Percentiles rank a stretch among this genome's conserved stretches.
Evolutionary conservation across 345 rosid genomes (phyloP).

Genomic region (Kernera saxatilis): DNA sequence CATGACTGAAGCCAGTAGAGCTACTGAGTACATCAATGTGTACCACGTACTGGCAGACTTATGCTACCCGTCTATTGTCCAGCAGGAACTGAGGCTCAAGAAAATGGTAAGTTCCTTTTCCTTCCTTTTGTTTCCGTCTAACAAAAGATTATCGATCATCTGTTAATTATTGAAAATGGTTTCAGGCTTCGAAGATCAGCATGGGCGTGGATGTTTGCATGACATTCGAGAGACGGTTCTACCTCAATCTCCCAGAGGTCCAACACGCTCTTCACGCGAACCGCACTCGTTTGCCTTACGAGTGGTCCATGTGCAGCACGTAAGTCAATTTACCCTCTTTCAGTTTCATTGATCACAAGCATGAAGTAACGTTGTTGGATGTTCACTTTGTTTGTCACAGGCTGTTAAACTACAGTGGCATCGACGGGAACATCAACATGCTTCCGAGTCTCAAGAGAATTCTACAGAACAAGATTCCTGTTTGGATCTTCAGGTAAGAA

Average conservation of each 20-base stretch:
- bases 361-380: no score
- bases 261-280: conserved; percentile 83
- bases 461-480: conserved; percentile 50
- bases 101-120: conserved; percentile 41
- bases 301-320: conserved; percentile 74
- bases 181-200: conserved; percentile 66
- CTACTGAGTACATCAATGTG: conserved; percentile 44
- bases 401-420: conserved; percentile 45
- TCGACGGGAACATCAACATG: conserved; percentile 64
- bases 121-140: neutral
- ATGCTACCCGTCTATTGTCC: conserved; percentile 69
- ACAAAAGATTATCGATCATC: neutral
- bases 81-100: conserved; percentile 70
- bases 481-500: conserved; percentile 75
- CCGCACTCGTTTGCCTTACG: conserved; percentile 53
- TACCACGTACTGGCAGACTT: conserved; percentile 74
- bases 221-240: conserved; percentile 57
- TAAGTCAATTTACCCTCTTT: neutral
- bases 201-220: conserved; percentile 77
- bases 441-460: conserved; percentile 77
- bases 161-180: neutral
- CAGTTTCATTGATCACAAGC: conserved; percentile 13
- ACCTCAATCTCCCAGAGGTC: conserved; percentile 80
- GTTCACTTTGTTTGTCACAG: conserved; percentile 35
- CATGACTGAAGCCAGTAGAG: conserved; percentile 22